Evolutionary conservation across 2,329 filamentous ascomycete genomes (phyloP).

Genomic region (Stemphylium lycopersici): DNA sequence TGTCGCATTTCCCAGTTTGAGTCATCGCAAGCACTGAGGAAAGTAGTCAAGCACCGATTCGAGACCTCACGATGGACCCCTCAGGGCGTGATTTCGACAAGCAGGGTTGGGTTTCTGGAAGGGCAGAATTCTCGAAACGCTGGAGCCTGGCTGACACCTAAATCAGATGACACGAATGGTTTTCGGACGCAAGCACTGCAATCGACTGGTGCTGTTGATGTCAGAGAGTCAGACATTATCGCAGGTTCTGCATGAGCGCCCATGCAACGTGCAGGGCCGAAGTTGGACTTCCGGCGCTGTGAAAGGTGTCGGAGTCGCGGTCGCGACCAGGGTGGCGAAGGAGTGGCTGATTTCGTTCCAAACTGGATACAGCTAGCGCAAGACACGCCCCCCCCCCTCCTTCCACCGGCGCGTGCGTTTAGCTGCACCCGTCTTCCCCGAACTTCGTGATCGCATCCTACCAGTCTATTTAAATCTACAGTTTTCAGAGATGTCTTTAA

Average conservation of each 20-base stretch:
- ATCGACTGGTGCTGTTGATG: neutral
- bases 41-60: neutral
- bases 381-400: no score
- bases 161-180: neutral
- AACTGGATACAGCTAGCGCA: neutral
- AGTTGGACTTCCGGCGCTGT: neutral
- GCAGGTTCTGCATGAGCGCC: neutral
- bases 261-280: neutral
- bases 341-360: neutral
- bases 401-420: no score
- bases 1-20: conserved; percentile 41
- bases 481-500: no score
- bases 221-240: neutral
- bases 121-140: neutral
- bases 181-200: neutral
- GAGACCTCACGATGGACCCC: no score
- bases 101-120: neutral
- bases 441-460: no score
- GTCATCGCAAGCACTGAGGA: conserved; percentile 23
- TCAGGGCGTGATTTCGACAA: neutral
- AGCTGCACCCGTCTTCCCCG: no score
- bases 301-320: neutral
- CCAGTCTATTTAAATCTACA: no score
- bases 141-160: neutral
- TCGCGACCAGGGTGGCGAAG: neutral